Conservation (phyloP, 2,329 filamentous ascomycete species). For the Aurifilum marmelostoma region DNA sequence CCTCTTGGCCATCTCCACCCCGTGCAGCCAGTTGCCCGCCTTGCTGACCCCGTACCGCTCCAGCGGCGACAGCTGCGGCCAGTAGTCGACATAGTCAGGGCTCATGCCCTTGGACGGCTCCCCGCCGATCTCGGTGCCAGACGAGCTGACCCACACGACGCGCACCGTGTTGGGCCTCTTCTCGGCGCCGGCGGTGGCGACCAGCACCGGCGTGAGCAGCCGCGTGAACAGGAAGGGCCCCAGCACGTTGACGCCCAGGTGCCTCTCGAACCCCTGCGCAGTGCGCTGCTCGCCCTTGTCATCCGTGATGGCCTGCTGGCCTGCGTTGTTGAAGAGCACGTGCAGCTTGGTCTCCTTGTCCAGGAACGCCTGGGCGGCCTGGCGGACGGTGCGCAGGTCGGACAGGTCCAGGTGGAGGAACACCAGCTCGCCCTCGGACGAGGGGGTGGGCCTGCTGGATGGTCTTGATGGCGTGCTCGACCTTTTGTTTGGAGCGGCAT, state of each 20-base stretch:
- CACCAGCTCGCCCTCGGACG: slow-evolving; percentile 36
- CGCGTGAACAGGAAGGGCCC: slow-evolving; percentile 20
- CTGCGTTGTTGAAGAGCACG: slow-evolving; percentile 47
- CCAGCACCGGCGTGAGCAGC: slow-evolving; percentile 22
- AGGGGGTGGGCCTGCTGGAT: slow-evolving; percentile 38
- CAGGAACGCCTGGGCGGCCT: slow-evolving; percentile 31
- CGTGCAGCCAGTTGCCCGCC: slow-evolving; percentile 32
- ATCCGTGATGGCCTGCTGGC: slow-evolving; percentile 20
- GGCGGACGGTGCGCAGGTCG: slow-evolving; percentile 34
- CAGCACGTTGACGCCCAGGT: slow-evolving; percentile 19
- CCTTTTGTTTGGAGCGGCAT: slow-evolving; percentile 46
- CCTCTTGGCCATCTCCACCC: slow-evolving; percentile 33
- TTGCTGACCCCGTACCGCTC: slow-evolving; percentile 35
- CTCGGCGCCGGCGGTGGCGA: slow-evolving; percentile 6
- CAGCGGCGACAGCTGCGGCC: not conserved
- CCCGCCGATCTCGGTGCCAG: slow-evolving; percentile 1
- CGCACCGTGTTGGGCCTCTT: slow-evolving; percentile 12
- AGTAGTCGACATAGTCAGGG: slow-evolving; percentile 2
- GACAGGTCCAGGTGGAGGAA: slow-evolving; percentile 41
- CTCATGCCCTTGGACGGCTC: slow-evolving; percentile 1
- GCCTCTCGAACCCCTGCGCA: slow-evolving; percentile 25
- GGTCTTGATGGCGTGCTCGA: slow-evolving; percentile 44
- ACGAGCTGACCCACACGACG: slow-evolving; percentile 14
- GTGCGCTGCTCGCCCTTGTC: slow-evolving; percentile 41
- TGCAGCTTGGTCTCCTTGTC: slow-evolving; percentile 37